Conservation (phyloP, 1,284 basidiomycete genomes). For the Anthracocystis setariae region DNA sequence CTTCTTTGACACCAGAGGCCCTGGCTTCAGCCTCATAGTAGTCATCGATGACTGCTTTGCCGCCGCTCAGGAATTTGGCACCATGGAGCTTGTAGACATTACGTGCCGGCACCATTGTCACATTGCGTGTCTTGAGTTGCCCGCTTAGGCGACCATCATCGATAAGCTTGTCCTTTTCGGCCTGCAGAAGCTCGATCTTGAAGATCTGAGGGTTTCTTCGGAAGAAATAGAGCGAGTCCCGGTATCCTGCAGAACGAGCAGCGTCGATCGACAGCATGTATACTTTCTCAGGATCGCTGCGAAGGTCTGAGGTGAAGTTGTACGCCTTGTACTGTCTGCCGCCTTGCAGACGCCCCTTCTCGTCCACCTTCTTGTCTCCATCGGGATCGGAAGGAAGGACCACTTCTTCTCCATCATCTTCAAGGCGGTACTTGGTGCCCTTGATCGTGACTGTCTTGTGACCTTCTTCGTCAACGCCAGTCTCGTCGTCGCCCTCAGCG, state of each 20-base stretch:
- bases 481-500: slow-evolving; percentile 24
- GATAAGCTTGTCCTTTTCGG: slow-evolving; percentile 91
- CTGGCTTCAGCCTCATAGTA: slow-evolving; percentile 88
- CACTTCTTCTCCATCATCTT: slow-evolving; percentile 87
- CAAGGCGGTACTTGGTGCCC: slow-evolving; percentile 79
- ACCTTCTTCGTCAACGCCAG: slow-evolving; percentile 41
- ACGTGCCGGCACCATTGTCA: slow-evolving; percentile 89
- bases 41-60: slow-evolving; percentile 90
- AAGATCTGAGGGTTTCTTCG: slow-evolving; percentile 86
- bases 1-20: slow-evolving; percentile 68
- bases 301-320: slow-evolving; percentile 83
- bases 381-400: slow-evolving; percentile 83
- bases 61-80: slow-evolving; percentile 85
- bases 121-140: slow-evolving; percentile 87
- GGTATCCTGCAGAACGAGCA: slow-evolving; percentile 91
- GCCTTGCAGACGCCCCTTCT: slow-evolving; percentile 82
- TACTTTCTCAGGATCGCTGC: slow-evolving; percentile 79
- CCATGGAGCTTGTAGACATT: slow-evolving; percentile 96
- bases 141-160: slow-evolving; percentile 84
- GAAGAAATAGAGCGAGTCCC: slow-evolving; percentile 96
- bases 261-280: slow-evolving; percentile 98
- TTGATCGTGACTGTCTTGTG: slow-evolving; percentile 78
- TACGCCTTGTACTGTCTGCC: slow-evolving; percentile 88
- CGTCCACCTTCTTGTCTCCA: slow-evolving; percentile 91
- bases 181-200: slow-evolving; percentile 74